phyloP scores from a whole-genome alignment of 306 rosid species.

The Vigna radiata region DNA sequence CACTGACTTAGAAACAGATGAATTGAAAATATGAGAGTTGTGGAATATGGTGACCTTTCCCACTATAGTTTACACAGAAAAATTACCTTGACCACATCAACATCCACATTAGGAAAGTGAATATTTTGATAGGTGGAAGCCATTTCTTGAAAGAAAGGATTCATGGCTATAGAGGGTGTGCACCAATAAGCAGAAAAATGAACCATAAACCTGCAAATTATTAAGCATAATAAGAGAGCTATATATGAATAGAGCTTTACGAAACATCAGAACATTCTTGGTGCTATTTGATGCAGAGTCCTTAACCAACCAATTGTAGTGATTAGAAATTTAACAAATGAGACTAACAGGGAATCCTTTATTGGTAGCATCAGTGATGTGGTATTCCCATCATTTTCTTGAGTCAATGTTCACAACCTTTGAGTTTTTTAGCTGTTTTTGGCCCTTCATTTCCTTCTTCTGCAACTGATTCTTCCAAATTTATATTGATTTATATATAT shows the following conservation, averaged over 20 bases:
- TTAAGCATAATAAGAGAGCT: background rate
- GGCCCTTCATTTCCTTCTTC: constrained; percentile 47
- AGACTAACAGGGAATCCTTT: constrained; percentile 49
- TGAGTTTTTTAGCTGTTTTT: constrained; percentile 42
- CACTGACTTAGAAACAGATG: background rate
- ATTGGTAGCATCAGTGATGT: constrained; percentile 46
- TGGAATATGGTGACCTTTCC: background rate
- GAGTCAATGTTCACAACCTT: constrained; percentile 56
- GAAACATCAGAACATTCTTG: background rate
- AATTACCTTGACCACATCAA: constrained; percentile 60
- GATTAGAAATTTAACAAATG: constrained; percentile 7
- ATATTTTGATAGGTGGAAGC: constrained; percentile 47
- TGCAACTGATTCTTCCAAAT: constrained; percentile 23
- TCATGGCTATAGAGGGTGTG: constrained; percentile 56
- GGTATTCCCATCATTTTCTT: constrained; percentile 48
- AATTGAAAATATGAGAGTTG: constrained; percentile 17
- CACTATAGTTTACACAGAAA: constrained; percentile 1
- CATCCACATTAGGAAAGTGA: constrained; percentile 57
- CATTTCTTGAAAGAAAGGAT: constrained; percentile 49
- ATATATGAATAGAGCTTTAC: background rate
- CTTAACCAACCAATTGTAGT: constrained; percentile 29
- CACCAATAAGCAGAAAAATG: constrained; percentile 65
- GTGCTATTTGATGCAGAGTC: constrained; percentile 35
- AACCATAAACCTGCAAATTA: constrained; percentile 53
- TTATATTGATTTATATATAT: constrained; percentile 12